Conservation (phyloP, 768 basidiomycete genomes). For the Coprinopsis cinerea region DNA sequence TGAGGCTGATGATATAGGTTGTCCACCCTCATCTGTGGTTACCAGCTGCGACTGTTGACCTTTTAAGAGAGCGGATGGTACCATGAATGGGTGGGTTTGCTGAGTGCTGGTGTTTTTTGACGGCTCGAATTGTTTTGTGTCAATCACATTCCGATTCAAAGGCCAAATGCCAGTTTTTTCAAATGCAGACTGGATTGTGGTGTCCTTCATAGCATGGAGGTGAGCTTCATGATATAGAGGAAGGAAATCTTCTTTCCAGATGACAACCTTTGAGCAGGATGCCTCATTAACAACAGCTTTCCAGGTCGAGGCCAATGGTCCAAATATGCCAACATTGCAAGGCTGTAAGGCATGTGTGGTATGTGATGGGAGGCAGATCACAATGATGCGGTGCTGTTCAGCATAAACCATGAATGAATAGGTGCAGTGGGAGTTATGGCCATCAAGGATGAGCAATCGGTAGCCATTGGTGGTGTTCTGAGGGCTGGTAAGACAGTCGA, state of each 20-base stretch:
- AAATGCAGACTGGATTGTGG: constrained; percentile 26
- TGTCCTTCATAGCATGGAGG: constrained; percentile 16
- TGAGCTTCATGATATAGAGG: constrained; percentile 20
- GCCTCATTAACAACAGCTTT: constrained; percentile 16
- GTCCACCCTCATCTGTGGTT: not conserved
- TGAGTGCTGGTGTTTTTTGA: constrained; percentile 21
- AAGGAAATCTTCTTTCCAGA: constrained; percentile 25
- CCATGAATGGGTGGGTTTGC: constrained; percentile 19
- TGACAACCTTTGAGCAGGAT: constrained; percentile 11
- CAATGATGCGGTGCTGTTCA: constrained; percentile 19
- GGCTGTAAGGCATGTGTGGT: constrained; percentile 33
- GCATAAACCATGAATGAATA: constrained; percentile 23
- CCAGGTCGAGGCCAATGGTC: constrained; percentile 23
- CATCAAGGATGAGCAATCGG: constrained; percentile 31
- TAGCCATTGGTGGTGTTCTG: constrained; percentile 15
- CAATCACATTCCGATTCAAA: constrained; percentile 19
- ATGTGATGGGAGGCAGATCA: constrained; percentile 31
- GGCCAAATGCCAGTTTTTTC: constrained; percentile 25
- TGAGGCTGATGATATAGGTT: too few relatives aligned
- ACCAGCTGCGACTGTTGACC: not conserved
- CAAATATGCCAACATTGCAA: constrained; percentile 31
- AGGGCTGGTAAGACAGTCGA: constrained; percentile 21
- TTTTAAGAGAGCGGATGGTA: constrained; percentile 13
- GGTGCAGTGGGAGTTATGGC: constrained; percentile 31
- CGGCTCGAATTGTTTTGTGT: constrained; percentile 17